Conservation (phyloP, 345 rosid species). For the Kernera saxatilis region DNA sequence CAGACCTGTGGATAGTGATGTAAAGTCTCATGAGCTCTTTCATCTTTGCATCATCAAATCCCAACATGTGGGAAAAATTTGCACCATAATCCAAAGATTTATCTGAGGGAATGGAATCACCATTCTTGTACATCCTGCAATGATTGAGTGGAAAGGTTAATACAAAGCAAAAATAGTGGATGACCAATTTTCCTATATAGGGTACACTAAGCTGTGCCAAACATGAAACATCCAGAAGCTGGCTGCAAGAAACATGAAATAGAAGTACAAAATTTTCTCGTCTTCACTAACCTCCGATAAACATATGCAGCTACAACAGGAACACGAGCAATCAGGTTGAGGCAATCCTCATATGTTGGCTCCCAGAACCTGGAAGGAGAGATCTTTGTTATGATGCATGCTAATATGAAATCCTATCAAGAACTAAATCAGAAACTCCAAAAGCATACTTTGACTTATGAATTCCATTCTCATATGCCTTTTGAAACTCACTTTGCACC, state of each 20-base stretch:
- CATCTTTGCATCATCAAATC: constrained; percentile 80
- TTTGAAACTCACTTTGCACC: constrained; percentile 98
- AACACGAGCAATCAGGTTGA: constrained; percentile 86
- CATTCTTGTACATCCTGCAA: constrained; percentile 75
- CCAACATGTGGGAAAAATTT: constrained; percentile 87
- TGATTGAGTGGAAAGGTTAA: not conserved
- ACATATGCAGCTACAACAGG: constrained; percentile 87
- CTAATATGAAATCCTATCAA: constrained; percentile 12
- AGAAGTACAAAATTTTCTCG: not conserved
- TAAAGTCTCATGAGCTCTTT: constrained; percentile 98
- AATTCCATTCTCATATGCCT: constrained; percentile 87
- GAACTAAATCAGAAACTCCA: constrained; percentile 7
- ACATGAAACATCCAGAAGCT: not conserved
- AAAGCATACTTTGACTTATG: constrained; percentile 73
- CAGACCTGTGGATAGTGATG: constrained; percentile 87
- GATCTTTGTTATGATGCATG: constrained; percentile 2
- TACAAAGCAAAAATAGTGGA: not conserved
- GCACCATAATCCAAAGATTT: constrained; percentile 90
- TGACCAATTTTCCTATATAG: not conserved
- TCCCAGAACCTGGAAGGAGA: constrained; percentile 81
- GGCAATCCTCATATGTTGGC: constrained; percentile 88
- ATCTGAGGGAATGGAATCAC: constrained; percentile 61
- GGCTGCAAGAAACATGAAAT: not conserved
- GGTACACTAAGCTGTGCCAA: not conserved
- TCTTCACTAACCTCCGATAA: constrained; percentile 66